Conservation (phyloP, 805 yeast species). For the Spathaspora boniae region DNA sequence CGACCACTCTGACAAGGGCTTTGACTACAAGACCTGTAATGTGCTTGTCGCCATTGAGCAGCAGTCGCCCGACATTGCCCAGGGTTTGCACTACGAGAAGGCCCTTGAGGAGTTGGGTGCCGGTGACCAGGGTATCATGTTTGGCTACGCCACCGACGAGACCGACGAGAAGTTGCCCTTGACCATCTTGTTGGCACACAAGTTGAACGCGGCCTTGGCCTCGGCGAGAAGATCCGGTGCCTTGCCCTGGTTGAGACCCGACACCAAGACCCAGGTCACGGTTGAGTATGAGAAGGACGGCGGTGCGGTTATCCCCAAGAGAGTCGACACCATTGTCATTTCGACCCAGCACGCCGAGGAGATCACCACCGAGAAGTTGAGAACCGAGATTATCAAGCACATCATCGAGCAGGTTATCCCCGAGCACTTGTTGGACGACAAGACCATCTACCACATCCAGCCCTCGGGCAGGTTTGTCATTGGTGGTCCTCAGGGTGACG, state of each 20-base stretch:
- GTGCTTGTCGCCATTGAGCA: constrained; percentile 98
- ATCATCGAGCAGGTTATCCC: constrained; percentile 92
- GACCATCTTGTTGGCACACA: constrained; percentile 91
- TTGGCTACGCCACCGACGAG: constrained; percentile 99
- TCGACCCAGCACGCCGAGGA: constrained; percentile 98
- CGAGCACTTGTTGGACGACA: constrained; percentile 83
- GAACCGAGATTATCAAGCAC: constrained; percentile 72
- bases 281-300: constrained; percentile 90
- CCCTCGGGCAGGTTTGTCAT: constrained; percentile 99
- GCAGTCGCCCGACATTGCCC: constrained; percentile 99
- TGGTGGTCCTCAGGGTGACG: constrained; percentile 99
- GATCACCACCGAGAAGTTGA: constrained; percentile 89
- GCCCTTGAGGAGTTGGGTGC: constrained; percentile 98
- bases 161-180: constrained; percentile 96
- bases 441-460: constrained; percentile 96
- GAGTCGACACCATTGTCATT: constrained; percentile 97
- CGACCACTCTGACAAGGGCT: constrained; percentile 93
- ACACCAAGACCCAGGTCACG: constrained; percentile 99
- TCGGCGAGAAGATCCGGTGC: constrained; percentile 96
- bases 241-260: constrained; percentile 97
- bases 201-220: constrained; percentile 94
- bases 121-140: constrained; percentile 99
- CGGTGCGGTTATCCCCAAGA: constrained; percentile 92
- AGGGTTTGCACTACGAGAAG: constrained; percentile 96
- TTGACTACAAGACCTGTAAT: constrained; percentile 98